Base-by-base conservation (phyloP, 2,329 filamentous ascomycete genomes). In the Penicillium sp. region DNA sequence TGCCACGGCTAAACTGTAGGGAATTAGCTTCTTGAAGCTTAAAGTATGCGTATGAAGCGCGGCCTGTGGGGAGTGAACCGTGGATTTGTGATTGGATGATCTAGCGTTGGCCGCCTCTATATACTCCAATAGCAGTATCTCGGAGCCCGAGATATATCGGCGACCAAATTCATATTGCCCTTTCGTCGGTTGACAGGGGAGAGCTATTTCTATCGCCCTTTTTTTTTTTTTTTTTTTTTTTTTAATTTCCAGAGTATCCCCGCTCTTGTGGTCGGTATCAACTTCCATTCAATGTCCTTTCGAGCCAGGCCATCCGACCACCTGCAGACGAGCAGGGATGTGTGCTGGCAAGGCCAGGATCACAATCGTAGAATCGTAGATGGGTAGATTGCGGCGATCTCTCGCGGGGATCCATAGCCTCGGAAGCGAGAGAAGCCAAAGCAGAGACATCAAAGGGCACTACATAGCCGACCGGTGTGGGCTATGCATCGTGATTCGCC, bases 1-100 rank as follows among this genome's bases (percentile, higher is more conserved):
- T 60, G 62, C 58, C 51, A 60, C 62, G 31, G 69, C 72, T 33
- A 75, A 68, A 59, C 67, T 75, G 46, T 75, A 72, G 58, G 22
- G 18, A 9, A n/a, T 31, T 39, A 27, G 7, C 39, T 39, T 13
- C 19, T 2, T 24, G 18, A 50, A 39, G 31, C 18, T 10, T 22
- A 3, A 16, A 50, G 47, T 37, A 13, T 10, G 31, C 2, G 31
- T 9, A 10, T 9, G 31, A 31, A 31, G 7, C 10, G 31, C 7
- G 31, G 31, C 31, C 27, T 18, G 3, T n/a, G 27, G 7, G 16
- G 11, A 16, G 43, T 31, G 24, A 35, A 13, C 10, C 33, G n/a
- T 14, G 27, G 31, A 35, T 10, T 31, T 27, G 3, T 31, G 31
- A 31, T 27, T 27, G 24, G 16, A 46, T n/a, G 31, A 31, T 46